phyloP scores from a whole-genome alignment of 306 rosid species.

The Castanopsis chinensis region DNA sequence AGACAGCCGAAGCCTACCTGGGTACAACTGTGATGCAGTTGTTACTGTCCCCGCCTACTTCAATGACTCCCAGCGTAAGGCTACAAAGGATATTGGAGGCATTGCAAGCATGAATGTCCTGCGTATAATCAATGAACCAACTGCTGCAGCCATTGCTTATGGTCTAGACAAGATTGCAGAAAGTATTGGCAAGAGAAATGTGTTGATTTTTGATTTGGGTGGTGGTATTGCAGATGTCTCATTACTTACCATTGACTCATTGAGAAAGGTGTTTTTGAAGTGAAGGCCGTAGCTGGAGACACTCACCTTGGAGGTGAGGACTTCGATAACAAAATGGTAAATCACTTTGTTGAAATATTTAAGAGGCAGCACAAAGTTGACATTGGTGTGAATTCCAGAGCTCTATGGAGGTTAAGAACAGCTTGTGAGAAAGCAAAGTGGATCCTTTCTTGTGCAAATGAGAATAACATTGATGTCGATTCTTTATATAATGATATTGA shows the following conservation, averaged over 20 bases:
- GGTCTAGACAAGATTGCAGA: background rate
- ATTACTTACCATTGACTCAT: background rate
- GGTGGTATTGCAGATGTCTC: slow-evolving; percentile 20
- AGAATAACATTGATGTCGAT: background rate
- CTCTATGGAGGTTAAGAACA: background rate
- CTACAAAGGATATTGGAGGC: slow-evolving; percentile 24
- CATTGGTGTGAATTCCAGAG: slow-evolving; percentile 3
- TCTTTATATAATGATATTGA: slow-evolving; percentile 8
- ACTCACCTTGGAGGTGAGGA: slow-evolving; percentile 40
- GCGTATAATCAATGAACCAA: slow-evolving; percentile 7
- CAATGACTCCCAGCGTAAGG: slow-evolving; percentile 8
- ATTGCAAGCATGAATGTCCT: background rate
- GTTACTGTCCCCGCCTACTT: background rate
- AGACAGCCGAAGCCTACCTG: background rate
- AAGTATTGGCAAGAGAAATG: background rate
- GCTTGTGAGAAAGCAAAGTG: slow-evolving; percentile 20
- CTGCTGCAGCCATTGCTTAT: slow-evolving; percentile 11
- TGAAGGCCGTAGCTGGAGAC: slow-evolving; percentile 21
- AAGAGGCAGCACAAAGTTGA: slow-evolving; percentile 17
- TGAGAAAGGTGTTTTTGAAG: background rate
- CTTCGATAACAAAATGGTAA: slow-evolving; percentile 28
- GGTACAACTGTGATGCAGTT: background rate
- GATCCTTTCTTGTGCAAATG: background rate
- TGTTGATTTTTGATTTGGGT: slow-evolving; percentile 13
- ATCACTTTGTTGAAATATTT: slow-evolving; percentile 10